Conservation (phyloP, 768 basidiomycete genomes). For the Calocera viscosa region DNA sequence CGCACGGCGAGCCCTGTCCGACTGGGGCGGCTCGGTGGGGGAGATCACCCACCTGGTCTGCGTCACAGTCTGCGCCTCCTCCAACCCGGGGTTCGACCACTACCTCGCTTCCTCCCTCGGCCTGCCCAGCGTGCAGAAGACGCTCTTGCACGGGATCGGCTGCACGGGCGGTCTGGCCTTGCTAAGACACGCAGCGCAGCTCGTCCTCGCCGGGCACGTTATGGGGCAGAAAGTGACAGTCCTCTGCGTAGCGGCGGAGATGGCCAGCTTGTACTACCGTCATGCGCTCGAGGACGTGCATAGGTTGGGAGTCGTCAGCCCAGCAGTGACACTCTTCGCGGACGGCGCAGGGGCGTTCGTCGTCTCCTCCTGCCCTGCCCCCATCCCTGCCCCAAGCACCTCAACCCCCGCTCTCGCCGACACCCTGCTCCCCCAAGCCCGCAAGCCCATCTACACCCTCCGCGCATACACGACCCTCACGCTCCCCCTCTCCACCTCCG, state of each 20-base stretch:
- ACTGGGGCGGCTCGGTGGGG: background rate
- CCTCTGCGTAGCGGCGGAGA: background rate
- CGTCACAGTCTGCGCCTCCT: background rate
- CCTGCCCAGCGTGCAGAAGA: background rate
- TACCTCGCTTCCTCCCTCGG: background rate
- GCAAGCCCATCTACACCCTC: background rate
- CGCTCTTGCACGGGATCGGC: background rate
- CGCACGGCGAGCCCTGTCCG: background rate
- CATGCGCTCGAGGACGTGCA: background rate
- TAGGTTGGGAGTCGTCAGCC: background rate
- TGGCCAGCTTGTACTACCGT: background rate
- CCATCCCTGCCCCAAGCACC: background rate
- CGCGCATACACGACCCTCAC: background rate
- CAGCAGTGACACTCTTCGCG: background rate
- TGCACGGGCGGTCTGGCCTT: background rate
- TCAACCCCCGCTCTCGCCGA: no score
- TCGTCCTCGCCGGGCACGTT: background rate
- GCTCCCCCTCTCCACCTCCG: background rate
- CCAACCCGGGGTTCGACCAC: no score
- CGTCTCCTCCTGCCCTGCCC: background rate
- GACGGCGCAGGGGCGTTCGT: background rate
- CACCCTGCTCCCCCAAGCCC: no score
- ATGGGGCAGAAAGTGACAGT: background rate
- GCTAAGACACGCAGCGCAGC: background rate
- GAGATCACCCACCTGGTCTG: slow-evolving; percentile 1